phyloP scores from a whole-genome alignment of 2,329 filamentous ascomycete genomes.

The Sordariomycetes sp. region DNA sequence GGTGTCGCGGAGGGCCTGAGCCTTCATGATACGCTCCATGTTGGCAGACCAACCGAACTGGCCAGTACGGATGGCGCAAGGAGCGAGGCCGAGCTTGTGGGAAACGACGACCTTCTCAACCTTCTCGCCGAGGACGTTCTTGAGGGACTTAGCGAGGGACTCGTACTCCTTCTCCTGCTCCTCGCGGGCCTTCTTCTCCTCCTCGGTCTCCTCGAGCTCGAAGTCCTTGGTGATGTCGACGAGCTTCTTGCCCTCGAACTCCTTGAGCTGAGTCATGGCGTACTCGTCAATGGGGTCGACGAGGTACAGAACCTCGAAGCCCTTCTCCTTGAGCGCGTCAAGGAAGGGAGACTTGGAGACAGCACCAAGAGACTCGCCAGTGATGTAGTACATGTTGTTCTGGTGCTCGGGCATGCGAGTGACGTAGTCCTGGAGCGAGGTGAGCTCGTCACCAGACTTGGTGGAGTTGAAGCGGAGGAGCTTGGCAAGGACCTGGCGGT shows the following conservation, averaged over 20 bases:
- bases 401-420: slow-evolving; percentile 99
- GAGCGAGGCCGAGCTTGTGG: slow-evolving; percentile 90
- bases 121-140: slow-evolving; percentile 99
- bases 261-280: slow-evolving; percentile 99
- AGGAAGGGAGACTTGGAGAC: slow-evolving; percentile 98
- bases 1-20: slow-evolving; percentile 97
- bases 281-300: slow-evolving; percentile 99
- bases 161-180: slow-evolving; percentile 98
- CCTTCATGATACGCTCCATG: slow-evolving; percentile 99
- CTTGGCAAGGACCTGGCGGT: slow-evolving; percentile 88
- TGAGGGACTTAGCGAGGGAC: slow-evolving; percentile 86
- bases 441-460: slow-evolving; percentile 94
- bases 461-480: slow-evolving; percentile 98
- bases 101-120: slow-evolving; percentile 99
- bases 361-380: slow-evolving; percentile 97
- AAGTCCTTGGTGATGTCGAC: slow-evolving; percentile 99
- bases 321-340: slow-evolving; percentile 96
- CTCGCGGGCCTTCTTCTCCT: slow-evolving; percentile 96
- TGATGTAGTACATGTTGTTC: slow-evolving; percentile 99
- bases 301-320: slow-evolving; percentile 98
- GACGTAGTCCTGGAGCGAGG: slow-evolving; percentile 93
- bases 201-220: slow-evolving; percentile 98
- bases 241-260: slow-evolving; percentile 99
- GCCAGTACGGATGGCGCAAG: slow-evolving; percentile 97
- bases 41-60: slow-evolving; percentile 99